phyloP scores from a whole-genome alignment of 139 green algal genomes.

The Desmodesmus armatus region DNA sequence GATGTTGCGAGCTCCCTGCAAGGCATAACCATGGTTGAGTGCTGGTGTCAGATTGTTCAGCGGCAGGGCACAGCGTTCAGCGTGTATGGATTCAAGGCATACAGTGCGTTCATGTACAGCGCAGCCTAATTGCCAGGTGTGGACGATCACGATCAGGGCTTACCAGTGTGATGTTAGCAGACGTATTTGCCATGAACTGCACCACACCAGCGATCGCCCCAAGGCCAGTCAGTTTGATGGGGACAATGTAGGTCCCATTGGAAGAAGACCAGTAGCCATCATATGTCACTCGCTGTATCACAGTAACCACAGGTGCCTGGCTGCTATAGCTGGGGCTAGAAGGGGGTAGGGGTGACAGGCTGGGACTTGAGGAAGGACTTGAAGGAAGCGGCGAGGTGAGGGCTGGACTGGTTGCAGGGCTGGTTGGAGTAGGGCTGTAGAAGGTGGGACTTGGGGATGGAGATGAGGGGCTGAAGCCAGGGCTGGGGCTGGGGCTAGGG shows the following conservation, averaged over 20 bases:
- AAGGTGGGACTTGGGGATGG: no score
- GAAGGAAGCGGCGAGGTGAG: no score
- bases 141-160: no score
- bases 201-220: background rate
- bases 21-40: background rate
- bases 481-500: no score
- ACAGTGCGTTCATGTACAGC: background rate
- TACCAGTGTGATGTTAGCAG: background rate
- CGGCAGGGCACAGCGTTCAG: no score
- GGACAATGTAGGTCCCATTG: conserved; percentile 12
- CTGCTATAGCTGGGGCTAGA: background rate
- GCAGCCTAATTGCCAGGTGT: no score
- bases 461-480: no score
- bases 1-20: background rate
- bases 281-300: background rate
- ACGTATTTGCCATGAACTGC: background rate
- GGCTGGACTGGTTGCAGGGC: no score
- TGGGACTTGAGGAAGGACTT: no score
- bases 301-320: background rate
- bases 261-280: conserved; percentile 12
- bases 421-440: no score
- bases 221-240: background rate
- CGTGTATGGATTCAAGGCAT: background rate
- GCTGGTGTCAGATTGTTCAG: no score
- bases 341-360: background rate